Evolutionary conservation across 306 rosid species (phyloP).

Genomic region (Cucurbita maxima): DNA sequence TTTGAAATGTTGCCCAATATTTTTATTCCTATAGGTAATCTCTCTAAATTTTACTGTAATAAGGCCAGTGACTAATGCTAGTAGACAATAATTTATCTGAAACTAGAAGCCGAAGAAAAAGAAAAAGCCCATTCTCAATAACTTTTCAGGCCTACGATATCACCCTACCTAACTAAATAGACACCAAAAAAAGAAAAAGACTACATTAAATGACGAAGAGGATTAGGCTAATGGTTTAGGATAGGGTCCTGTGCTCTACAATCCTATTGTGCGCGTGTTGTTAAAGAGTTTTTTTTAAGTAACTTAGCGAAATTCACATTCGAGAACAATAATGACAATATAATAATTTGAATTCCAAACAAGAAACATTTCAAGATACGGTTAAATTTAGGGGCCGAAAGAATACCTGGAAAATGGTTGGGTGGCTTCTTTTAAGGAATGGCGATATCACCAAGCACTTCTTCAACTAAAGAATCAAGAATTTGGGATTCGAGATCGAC

Average conservation of each 20-base stretch:
- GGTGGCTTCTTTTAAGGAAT: neutral
- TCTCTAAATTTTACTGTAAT: neutral
- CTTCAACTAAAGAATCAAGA: conserved; percentile 54
- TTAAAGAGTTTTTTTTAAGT: neutral
- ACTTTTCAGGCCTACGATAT: neutral
- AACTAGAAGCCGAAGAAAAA: neutral
- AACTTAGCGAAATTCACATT: neutral
- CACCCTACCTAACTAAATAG: neutral
- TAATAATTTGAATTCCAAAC: neutral
- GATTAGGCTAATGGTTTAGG: neutral
- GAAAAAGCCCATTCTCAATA: neutral
- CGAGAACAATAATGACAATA: neutral
- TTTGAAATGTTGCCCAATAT: neutral
- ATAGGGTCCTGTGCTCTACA: neutral
- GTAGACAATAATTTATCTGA: neutral
- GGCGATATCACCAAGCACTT: conserved; percentile 34
- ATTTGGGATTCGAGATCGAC: conserved; percentile 56
- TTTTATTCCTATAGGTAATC: neutral
- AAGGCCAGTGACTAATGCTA: neutral
- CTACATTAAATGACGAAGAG: neutral
- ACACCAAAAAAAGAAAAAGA: neutral
- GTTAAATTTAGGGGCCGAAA: neutral
- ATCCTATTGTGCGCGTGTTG: neutral
- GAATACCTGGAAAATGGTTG: conserved; percentile 1
- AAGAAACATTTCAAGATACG: neutral